Percentiles rank a stretch among this genome's conserved stretches.
These are phyloP conservation scores for Chaetomium globosum DNA, from an alignment of 2,329 filamentous ascomycete species.

Conservation along the genomic window DNA sequence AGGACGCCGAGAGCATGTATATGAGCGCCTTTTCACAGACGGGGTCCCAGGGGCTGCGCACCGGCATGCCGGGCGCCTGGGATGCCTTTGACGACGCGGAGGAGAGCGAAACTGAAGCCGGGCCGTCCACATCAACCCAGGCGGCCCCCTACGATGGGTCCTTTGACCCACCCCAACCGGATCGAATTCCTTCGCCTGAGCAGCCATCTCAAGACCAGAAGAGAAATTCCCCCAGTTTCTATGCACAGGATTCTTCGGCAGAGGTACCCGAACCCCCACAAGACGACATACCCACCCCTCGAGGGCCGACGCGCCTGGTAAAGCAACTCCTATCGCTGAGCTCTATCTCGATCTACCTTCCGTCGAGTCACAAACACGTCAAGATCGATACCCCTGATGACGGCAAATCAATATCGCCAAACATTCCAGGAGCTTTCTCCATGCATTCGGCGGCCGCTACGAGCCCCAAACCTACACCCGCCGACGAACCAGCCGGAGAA, in stretches of 20 bases:
- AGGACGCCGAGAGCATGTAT: conserved; percentile 85
- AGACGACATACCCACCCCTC: conserved; percentile 54
- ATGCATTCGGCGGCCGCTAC: conserved; percentile 43
- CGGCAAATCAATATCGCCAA: conserved; percentile 49
- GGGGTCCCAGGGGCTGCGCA: conserved; percentile 40
- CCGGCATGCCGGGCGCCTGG: conserved; percentile 58
- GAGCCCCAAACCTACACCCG: conserved; percentile 39
- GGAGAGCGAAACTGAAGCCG: conserved; percentile 21
- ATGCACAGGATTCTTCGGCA: not conserved
- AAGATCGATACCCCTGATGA: conserved; percentile 42
- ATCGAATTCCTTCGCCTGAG: not conserved
- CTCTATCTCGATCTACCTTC: conserved; percentile 58
- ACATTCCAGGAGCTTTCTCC: conserved; percentile 66
- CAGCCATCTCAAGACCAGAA: not conserved
- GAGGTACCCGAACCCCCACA: conserved; percentile 32
- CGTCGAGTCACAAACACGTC: conserved; percentile 52
- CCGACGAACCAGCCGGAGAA: conserved; percentile 14
- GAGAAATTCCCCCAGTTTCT: not conserved
- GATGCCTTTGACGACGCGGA: conserved; percentile 43
- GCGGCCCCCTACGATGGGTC: not conserved
- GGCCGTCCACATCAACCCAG: not conserved
- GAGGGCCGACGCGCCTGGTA: conserved; percentile 56
- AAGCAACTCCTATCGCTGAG: conserved; percentile 58
- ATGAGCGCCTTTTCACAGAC: conserved; percentile 69
- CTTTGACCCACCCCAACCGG: not conserved